Evolutionary conservation across 2,329 filamentous ascomycete genomes (phyloP).

Genomic region (Paraphaeosphaeria sporulosa): DNA sequence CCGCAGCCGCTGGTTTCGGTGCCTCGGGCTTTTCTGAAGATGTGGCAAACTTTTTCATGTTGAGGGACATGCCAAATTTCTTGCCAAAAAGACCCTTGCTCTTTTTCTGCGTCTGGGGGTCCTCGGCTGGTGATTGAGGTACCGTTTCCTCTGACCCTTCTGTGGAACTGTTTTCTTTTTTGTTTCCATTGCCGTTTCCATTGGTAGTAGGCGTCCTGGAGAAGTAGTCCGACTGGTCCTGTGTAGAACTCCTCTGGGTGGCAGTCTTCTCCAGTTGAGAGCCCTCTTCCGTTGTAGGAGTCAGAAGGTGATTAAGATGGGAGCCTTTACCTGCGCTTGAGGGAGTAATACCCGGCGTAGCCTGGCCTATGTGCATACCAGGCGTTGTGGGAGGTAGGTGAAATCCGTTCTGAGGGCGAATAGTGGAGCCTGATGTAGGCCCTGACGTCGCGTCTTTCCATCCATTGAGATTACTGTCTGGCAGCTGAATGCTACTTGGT

Average conservation of each 20-base stretch:
- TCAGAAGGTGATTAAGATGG: conserved; percentile 46
- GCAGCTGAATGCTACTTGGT: conserved; percentile 68
- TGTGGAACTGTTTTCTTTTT: conserved; percentile 27
- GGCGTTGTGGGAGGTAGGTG: conserved; percentile 72
- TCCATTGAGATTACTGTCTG: conserved; percentile 54
- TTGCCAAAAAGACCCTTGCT: conserved; percentile 77
- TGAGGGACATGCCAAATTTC: conserved; percentile 81
- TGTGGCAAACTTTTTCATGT: conserved; percentile 82
- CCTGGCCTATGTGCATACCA: conserved; percentile 78
- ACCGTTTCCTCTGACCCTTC: conserved; percentile 40
- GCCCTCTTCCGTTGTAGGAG: conserved; percentile 53
- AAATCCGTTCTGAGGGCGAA: conserved; percentile 67
- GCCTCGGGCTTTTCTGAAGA: conserved; percentile 67
- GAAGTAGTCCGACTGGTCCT: conserved; percentile 79
- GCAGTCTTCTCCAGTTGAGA: conserved; percentile 61
- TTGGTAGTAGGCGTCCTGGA: conserved; percentile 59
- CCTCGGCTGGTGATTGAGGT: conserved; percentile 52
- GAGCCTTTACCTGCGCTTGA: conserved; percentile 45
- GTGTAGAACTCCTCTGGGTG: conserved; percentile 62
- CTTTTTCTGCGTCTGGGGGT: conserved; percentile 55
- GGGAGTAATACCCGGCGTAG: conserved; percentile 65
- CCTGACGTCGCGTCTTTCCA: conserved; percentile 52
- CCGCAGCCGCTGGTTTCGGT: conserved; percentile 75
- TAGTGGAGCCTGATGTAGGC: conserved; percentile 57
- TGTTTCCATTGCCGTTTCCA: conserved; percentile 34